Conservation (phyloP, 768 basidiomycete genomes). For the Boletus bicolor region DNA sequence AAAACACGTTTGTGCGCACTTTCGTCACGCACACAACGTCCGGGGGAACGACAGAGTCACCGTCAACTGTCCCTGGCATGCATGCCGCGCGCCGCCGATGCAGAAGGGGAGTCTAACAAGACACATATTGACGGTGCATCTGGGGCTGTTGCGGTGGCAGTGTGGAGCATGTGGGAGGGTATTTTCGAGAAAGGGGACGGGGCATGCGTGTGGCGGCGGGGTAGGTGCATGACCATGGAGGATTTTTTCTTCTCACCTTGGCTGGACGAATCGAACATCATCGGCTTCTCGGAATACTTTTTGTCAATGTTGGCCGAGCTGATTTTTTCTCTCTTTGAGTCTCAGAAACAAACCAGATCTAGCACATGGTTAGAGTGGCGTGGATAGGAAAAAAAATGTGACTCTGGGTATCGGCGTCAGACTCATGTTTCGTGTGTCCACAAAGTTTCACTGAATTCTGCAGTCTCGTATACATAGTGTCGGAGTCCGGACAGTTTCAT, state of each 20-base stretch:
- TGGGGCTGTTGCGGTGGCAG: constrained; percentile 12
- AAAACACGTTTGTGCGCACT: constrained; percentile 5
- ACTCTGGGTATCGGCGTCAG: no score
- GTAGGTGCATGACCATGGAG: not conserved
- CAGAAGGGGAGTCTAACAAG: constrained; percentile 19
- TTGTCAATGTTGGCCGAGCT: not conserved
- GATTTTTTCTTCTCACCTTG: no score
- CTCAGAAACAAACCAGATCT: not conserved
- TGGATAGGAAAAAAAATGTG: not conserved
- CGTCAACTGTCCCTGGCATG: constrained; percentile 11
- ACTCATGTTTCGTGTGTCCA: no score
- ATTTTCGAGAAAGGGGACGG: constrained; percentile 17
- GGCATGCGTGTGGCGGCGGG: constrained; percentile 7
- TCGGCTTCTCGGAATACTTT: not conserved
- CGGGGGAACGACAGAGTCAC: constrained; percentile 17
- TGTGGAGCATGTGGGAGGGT: constrained; percentile 12
- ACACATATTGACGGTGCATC: constrained; percentile 19
- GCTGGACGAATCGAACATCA: not conserved
- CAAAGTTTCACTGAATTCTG: no score
- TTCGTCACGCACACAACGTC: constrained; percentile 12
- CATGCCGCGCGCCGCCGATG: constrained; percentile 15
- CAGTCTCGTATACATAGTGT: no score
- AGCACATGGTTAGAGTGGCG: no score
- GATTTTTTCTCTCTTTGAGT: not conserved
- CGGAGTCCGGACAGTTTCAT: no score